Evolutionary conservation across 495 filamentous ascomycete species (phyloP).

Genomic region (Xylaria palmicola): DNA sequence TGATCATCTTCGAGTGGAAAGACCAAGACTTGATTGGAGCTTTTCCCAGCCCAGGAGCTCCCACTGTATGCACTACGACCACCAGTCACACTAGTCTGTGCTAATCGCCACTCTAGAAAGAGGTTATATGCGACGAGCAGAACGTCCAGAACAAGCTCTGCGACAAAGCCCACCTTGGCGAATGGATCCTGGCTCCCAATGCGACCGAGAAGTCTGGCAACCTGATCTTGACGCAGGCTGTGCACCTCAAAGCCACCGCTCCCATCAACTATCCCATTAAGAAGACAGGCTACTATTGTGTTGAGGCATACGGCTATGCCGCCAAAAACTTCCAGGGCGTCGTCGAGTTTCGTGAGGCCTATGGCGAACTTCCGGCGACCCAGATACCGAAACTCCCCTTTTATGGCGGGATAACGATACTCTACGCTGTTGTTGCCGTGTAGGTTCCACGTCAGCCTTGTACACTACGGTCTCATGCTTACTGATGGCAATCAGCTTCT

Average conservation of each 20-base stretch:
- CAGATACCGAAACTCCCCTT: conserved; percentile 98
- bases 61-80: conserved; percentile 23
- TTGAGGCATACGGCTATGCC: conserved; percentile 69
- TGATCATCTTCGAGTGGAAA: conserved; percentile 92
- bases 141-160: conserved; percentile 68
- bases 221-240: conserved; percentile 71
- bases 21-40: conserved; percentile 79
- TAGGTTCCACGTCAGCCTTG: conserved; percentile 36
- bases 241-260: conserved; percentile 73
- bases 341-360: conserved; percentile 91
- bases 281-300: conserved; percentile 95
- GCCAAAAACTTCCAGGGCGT: conserved; percentile 69
- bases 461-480: neutral
- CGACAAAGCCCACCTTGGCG: conserved; percentile 70
- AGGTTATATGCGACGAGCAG: conserved; percentile 73
- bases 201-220: conserved; percentile 65
- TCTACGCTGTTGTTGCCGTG: conserved; percentile 83
- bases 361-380: conserved; percentile 89
- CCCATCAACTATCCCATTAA: conserved; percentile 78
- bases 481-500: conserved; percentile 53
- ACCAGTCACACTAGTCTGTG: neutral
- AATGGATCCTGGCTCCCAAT: conserved; percentile 78
- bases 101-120: conserved; percentile 45
- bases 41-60: conserved; percentile 25
- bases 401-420: conserved; percentile 91